A percentile compares a stretch with the other conserved stretches of the same genome.
Conservation (phyloP, 2,329 filamentous ascomycete species). For the Beauveria scarabaeidicola region DNA sequence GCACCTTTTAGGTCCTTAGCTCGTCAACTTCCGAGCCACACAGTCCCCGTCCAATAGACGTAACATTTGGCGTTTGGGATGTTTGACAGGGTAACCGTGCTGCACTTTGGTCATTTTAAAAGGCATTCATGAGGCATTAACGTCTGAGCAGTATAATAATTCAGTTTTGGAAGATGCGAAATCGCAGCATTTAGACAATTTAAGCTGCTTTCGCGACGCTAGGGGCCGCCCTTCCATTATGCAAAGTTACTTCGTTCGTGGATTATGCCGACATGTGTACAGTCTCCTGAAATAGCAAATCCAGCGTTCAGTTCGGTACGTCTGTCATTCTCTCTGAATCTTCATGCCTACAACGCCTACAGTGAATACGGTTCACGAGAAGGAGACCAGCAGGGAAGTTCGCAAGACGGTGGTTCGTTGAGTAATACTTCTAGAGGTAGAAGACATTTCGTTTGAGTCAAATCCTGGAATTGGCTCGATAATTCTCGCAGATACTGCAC, state of each 20-base stretch:
- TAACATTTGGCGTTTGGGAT: slow-evolving; percentile 2
- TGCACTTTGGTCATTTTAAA: background rate
- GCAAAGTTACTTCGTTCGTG: too few relatives aligned
- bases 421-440: too few relatives aligned
- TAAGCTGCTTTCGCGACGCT: background rate
- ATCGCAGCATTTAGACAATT: background rate
- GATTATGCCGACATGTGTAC: background rate
- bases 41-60: background rate
- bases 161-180: background rate
- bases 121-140: background rate
- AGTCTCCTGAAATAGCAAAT: too few relatives aligned
- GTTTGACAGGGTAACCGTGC: background rate
- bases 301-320: too few relatives aligned
- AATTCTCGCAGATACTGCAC: too few relatives aligned
- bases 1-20: background rate
- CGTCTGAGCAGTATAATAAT: background rate
- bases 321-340: too few relatives aligned
- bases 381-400: too few relatives aligned
- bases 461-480: too few relatives aligned
- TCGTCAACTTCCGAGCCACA: background rate
- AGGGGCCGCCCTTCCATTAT: background rate
- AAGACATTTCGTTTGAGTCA: too few relatives aligned
- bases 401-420: too few relatives aligned
- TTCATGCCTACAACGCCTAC: too few relatives aligned
- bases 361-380: too few relatives aligned